Conservation (phyloP, 2,329 filamentous ascomycete genomes). For the Talaromyces sp. region DNA sequence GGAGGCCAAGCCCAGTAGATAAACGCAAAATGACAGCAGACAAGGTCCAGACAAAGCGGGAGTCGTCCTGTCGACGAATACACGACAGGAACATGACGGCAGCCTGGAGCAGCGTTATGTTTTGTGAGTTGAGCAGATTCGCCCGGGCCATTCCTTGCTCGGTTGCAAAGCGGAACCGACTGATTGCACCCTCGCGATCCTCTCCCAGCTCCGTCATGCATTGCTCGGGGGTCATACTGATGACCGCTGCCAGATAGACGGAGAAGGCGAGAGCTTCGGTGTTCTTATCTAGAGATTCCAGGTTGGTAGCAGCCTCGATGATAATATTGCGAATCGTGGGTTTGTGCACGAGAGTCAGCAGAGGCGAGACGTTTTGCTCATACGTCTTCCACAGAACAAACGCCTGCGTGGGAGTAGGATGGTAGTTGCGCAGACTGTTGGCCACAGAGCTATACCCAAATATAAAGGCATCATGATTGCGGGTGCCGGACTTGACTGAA, state of each 20-base stretch:
- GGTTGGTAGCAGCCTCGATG: constrained; percentile 43
- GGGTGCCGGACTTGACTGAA: constrained; percentile 32
- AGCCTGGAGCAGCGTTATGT: constrained; percentile 57
- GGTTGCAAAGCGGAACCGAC: constrained; percentile 55
- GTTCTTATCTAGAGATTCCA: constrained; percentile 47
- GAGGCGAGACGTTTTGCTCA: constrained; percentile 56
- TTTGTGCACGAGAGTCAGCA: constrained; percentile 55
- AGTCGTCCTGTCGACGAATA: constrained; percentile 36
- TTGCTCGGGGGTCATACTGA: constrained; percentile 35
- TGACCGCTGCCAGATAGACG: constrained; percentile 55
- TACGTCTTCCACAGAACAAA: constrained; percentile 52
- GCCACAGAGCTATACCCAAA: constrained; percentile 55
- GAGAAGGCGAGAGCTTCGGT: constrained; percentile 55
- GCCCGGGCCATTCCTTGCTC: constrained; percentile 60
- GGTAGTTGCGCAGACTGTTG: constrained; percentile 51
- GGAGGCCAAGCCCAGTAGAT: constrained; percentile 43
- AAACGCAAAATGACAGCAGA: constrained; percentile 36
- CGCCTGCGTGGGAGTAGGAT: constrained; percentile 48
- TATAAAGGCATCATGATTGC: constrained; percentile 54
- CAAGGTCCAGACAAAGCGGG: constrained; percentile 40
- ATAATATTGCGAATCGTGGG: constrained; percentile 49
- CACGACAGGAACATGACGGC: constrained; percentile 56
- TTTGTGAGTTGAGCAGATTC: constrained; percentile 57
- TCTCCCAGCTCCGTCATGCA: constrained; percentile 45
- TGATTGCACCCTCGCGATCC: constrained; percentile 44